Evolutionary conservation across 352 stramenopile species (phyloP).

Genomic region (Globisporangium camurandrum): DNA sequence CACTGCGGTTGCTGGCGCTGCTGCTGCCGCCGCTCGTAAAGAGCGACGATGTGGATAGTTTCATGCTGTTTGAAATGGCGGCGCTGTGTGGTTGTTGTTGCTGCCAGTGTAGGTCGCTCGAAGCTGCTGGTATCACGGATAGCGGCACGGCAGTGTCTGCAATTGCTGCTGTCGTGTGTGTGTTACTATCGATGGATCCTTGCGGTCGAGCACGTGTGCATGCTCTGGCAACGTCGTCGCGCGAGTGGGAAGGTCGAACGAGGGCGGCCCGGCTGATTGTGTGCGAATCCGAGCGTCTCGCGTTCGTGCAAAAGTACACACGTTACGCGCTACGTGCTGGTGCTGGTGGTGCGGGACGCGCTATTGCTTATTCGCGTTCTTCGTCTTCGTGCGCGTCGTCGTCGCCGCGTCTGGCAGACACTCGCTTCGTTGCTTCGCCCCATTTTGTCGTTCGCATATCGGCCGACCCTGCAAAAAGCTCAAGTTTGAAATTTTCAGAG

Average conservation of each 20-base stretch:
- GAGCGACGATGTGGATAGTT: neutral
- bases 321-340: neutral
- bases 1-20: neutral
- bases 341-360: neutral
- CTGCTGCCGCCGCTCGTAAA: neutral
- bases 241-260: too few species aligned
- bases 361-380: neutral
- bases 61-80: neutral
- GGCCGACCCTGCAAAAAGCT: constrained; percentile 8
- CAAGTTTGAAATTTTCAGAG: constrained; percentile 62
- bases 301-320: neutral
- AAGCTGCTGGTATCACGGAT: neutral
- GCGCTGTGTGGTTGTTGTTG: neutral
- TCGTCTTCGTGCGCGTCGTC: neutral
- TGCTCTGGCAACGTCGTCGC: constrained; percentile 3
- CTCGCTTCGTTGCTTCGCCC: neutral
- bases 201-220: constrained; percentile 1
- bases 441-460: neutral
- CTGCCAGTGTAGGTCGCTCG: neutral
- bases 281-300: too few species aligned
- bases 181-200: neutral
- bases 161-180: neutral
- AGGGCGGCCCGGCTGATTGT: too few species aligned
- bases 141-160: too few species aligned
- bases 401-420: neutral